Percentiles rank a stretch among this genome's conserved stretches.
These are phyloP conservation scores for Leptosphaerulina australis DNA, from an alignment of 2,329 filamentous ascomycete species.

Conservation along the genomic window DNA sequence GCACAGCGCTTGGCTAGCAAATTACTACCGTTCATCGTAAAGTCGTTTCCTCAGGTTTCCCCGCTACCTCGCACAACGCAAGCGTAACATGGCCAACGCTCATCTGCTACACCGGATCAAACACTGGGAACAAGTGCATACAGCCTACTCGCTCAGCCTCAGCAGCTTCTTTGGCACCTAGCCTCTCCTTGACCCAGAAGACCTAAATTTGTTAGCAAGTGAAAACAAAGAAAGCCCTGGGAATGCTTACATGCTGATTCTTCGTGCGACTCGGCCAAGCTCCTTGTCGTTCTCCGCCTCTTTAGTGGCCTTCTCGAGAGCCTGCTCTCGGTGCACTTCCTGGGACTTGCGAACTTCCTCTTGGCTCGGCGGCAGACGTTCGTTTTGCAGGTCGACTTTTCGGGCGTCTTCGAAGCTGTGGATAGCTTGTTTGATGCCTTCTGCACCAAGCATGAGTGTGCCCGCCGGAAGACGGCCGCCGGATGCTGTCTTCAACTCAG, in stretches of 20 bases:
- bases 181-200: constrained; percentile 48
- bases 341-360: constrained; percentile 88
- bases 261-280: constrained; percentile 82
- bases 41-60: constrained; percentile 37
- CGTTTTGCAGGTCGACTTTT: constrained; percentile 97
- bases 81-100: constrained; percentile 11
- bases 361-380: constrained; percentile 87
- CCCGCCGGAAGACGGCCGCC: constrained; percentile 91
- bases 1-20: constrained; percentile 31
- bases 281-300: constrained; percentile 93
- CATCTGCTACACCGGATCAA: constrained; percentile 15
- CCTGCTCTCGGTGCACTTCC: constrained; percentile 79
- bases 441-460: constrained; percentile 95
- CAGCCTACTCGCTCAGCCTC: constrained; percentile 17
- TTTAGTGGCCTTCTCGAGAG: constrained; percentile 81
- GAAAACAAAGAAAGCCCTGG: not conserved
- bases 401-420: constrained; percentile 94
- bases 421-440: constrained; percentile 98
- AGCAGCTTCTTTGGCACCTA: constrained; percentile 31
- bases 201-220: constrained; percentile 42
- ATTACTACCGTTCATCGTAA: constrained; percentile 40
- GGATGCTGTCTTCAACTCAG: constrained; percentile 94
- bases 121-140: constrained; percentile 7
- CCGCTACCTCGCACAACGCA: constrained; percentile 18
- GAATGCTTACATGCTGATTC: constrained; percentile 90